Conservation (phyloP, 208 protist genomes). For the Acanthamoeba castellanii region DNA sequence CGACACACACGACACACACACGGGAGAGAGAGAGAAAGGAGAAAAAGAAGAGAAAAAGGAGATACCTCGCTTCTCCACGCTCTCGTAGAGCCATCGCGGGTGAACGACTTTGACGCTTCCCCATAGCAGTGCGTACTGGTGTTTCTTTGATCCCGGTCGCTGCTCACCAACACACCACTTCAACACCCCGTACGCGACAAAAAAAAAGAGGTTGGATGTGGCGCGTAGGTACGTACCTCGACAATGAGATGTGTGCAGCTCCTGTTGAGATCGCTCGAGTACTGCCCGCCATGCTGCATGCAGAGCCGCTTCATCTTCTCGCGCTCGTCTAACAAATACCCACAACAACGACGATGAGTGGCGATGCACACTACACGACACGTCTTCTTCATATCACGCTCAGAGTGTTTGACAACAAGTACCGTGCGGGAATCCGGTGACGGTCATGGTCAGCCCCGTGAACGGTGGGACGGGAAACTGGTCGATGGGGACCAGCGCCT, state of each 20-base stretch:
- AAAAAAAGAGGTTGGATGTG: not conserved
- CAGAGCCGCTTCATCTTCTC: conserved; percentile 41
- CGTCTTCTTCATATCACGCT: no score
- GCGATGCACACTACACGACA: not conserved
- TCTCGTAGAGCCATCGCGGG: conserved; percentile 52
- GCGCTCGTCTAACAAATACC: not conserved
- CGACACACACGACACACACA: no score
- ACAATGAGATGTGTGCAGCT: conserved; percentile 54
- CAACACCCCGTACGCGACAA: no score
- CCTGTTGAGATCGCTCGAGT: conserved; percentile 57
- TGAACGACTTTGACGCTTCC: conserved; percentile 14
- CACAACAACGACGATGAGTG: not conserved
- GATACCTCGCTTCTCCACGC: conserved; percentile 37
- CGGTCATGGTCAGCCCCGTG: conserved; percentile 14
- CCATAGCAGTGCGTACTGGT: conserved; percentile 21
- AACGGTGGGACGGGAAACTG: conserved; percentile 40
- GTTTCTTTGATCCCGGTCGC: conserved; percentile 38
- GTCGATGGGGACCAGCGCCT: conserved; percentile 34
- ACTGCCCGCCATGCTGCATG: not conserved
- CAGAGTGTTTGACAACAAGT: not conserved
- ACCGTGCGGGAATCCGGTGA: conserved; percentile 47
- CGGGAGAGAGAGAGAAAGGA: not conserved
- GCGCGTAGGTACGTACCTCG: not conserved
- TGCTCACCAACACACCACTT: not conserved
- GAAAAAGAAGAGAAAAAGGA: not conserved